Evolutionary conservation across 768 basidiomycete species (phyloP).

Genomic region (Lactifluus volemus): DNA sequence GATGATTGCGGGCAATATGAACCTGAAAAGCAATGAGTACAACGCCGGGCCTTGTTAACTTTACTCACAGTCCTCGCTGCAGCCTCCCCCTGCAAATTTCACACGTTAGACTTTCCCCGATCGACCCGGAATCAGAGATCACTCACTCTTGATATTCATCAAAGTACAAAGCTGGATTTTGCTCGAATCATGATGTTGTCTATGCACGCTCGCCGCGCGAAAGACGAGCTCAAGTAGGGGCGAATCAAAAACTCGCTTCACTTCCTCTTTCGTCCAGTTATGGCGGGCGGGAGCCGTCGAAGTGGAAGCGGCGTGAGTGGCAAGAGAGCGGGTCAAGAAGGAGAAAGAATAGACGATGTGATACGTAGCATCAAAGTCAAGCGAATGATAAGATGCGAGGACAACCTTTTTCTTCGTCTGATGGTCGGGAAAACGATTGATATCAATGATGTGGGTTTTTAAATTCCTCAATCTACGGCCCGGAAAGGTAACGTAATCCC

Average conservation of each 20-base stretch:
- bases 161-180: constrained; percentile 95
- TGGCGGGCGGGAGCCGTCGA: constrained; percentile 35
- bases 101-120: constrained; percentile 13
- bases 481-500: neutral
- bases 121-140: constrained; percentile 20
- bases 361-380: constrained; percentile 33
- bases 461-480: too few species aligned
- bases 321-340: constrained; percentile 41
- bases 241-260: constrained; percentile 76
- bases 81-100: constrained; percentile 69
- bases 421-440: neutral
- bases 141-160: constrained; percentile 97
- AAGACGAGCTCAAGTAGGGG: constrained; percentile 88
- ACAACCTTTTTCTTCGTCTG: neutral
- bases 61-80: constrained; percentile 83
- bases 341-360: constrained; percentile 16
- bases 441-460: too few species aligned
- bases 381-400: neutral
- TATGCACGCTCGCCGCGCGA: constrained; percentile 74
- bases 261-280: constrained; percentile 72
- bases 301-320: constrained; percentile 43
- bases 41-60: constrained; percentile 1
- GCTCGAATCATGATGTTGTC: constrained; percentile 76
- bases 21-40: constrained; percentile 38
- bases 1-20: constrained; percentile 98